Evolutionary conservation across 2,329 filamentous ascomycete species (phyloP).

Genomic region (Cercospora sp.): DNA sequence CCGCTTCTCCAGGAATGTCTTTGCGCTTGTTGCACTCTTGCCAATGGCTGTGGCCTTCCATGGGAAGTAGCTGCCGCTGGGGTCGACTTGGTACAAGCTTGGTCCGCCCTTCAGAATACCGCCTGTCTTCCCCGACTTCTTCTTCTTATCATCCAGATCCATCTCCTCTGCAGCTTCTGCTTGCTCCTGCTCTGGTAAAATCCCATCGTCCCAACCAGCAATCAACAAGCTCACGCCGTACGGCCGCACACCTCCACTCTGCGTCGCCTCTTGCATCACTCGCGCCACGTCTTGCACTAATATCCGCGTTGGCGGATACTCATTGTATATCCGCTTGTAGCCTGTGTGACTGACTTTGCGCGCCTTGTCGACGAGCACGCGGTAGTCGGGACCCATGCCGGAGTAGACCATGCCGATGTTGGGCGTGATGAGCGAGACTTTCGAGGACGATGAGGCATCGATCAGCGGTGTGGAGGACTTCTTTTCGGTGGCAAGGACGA

Average conservation of each 20-base stretch:
- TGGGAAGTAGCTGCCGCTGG: constrained; percentile 97
- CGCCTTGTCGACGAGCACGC: constrained; percentile 94
- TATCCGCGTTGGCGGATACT: constrained; percentile 99
- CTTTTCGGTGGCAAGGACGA: constrained; percentile 98
- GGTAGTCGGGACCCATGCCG: constrained; percentile 98
- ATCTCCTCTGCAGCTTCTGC: constrained; percentile 58
- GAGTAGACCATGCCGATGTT: constrained; percentile 99
- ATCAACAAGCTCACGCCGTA: constrained; percentile 96
- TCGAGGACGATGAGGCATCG: constrained; percentile 90
- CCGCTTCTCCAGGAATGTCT: constrained; percentile 98
- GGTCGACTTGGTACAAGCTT: constrained; percentile 97
- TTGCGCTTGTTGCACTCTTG: constrained; percentile 96
- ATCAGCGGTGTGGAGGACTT: constrained; percentile 97
- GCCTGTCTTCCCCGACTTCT: constrained; percentile 80
- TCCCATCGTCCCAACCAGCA: constrained; percentile 96
- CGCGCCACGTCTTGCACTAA: constrained; percentile 96
- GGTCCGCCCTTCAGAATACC: constrained; percentile 94
- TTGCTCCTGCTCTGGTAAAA: constrained; percentile 77
- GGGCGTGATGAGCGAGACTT: constrained; percentile 96
- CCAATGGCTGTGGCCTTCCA: constrained; percentile 99
- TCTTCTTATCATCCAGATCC: constrained; percentile 66
- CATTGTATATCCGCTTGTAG: constrained; percentile 99
- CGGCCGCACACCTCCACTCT: constrained; percentile 93
- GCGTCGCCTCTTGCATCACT: constrained; percentile 98
- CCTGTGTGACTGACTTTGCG: constrained; percentile 97